Evolutionary conservation across 352 stramenopile genomes (phyloP).

Genomic region (Globisporangium radiosum): DNA sequence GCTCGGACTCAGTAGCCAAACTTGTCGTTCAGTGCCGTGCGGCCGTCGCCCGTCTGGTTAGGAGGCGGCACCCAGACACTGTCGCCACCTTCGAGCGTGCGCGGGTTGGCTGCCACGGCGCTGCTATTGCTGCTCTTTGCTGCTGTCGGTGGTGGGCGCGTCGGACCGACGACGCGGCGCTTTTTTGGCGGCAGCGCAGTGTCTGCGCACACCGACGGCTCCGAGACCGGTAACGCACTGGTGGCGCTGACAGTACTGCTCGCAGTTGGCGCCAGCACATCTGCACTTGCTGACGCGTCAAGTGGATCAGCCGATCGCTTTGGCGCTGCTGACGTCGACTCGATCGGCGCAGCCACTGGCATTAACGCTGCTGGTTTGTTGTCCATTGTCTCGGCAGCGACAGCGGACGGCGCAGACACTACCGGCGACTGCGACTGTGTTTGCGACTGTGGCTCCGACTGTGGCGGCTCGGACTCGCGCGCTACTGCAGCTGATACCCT

Average conservation of each 20-base stretch:
- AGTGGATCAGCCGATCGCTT: neutral
- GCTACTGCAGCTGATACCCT: neutral
- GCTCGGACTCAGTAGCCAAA: conserved; percentile 62
- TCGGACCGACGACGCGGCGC: conserved; percentile 30
- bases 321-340: neutral
- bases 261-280: neutral
- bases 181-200: conserved; percentile 21
- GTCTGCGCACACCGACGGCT: too few relatives aligned
- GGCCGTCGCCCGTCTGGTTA: conserved; percentile 79
- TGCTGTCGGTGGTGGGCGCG: conserved; percentile 12
- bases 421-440: too few relatives aligned
- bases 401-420: neutral
- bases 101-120: neutral
- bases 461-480: neutral
- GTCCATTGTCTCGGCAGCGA: neutral
- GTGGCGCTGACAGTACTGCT: neutral
- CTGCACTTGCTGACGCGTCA: too few relatives aligned
- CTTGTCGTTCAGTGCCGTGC: conserved; percentile 81
- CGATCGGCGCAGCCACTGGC: neutral
- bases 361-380: neutral
- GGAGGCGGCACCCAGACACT: conserved; percentile 69
- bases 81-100: conserved; percentile 64
- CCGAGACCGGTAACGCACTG: too few relatives aligned
- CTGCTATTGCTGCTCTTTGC: conserved; percentile 5
- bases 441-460: too few relatives aligned